Evolutionary conservation across 2,329 filamentous ascomycete species (phyloP), one percentile per base, ranked within the genome.

Genomic region (Ophiostoma novo-ulmi): DNA sequence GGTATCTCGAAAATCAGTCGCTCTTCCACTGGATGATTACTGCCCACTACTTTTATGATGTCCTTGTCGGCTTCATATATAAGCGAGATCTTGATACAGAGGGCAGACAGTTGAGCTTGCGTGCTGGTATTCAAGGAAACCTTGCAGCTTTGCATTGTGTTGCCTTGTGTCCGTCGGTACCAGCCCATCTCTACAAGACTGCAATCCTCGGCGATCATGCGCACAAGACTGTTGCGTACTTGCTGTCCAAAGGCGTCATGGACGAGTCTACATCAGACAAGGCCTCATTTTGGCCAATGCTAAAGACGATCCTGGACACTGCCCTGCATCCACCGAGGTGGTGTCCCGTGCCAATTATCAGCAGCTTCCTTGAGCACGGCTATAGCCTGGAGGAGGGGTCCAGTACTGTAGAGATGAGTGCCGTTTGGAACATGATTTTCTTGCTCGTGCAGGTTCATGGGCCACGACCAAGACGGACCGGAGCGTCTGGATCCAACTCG

Each of bases 271-370:
- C 35, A 22, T 17, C 7, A 35, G 11, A 65, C 36, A 65, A 39
- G 10, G 20, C 20, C 14, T 11, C n/a, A 10, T 61, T 71, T 22
- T 73, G 72, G 72, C 72, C 72, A 2, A 36, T 70, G 13, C 64
- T 73, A 11, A 22, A 26, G 13, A 35, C 44, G 3, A 48, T 72
- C 31, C 41, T 73, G 17, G 39, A 68, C 5, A 55, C 70, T 3
- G 63, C 70, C 26, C 38, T 41, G n/a, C 70, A n/a, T 6, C 35
- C 70, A 26, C 72, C 72, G 63, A 63, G 69, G 44, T 72, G 72
- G 72, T 73, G 72, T 14, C 72, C 72, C 10, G 52, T 69, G 31
- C 72, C 72, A 1, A 69, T 72, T 14, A 64, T 72, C 64, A 31
- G 31, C 22, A 39, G 69, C 20, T 65, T 70, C 3, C 48, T 73